Percentiles rank a stretch among this genome's conserved stretches.
phyloP scores from a whole-genome alignment of 345 rosid species.

The Nephelium lappaceum region DNA sequence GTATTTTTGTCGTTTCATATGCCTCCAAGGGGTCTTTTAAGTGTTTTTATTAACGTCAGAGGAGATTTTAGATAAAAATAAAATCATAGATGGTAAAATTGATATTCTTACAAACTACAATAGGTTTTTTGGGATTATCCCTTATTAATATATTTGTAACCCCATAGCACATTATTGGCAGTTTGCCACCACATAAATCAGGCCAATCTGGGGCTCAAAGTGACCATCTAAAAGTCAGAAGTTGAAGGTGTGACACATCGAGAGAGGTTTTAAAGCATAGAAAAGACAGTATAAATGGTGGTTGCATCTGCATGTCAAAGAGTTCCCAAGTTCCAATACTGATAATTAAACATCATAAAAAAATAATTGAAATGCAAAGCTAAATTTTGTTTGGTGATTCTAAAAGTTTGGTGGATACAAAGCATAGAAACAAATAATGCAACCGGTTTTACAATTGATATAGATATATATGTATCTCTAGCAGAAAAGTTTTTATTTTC shows the following conservation, averaged over 20 bases:
- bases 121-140: too few species aligned
- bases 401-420: not conserved
- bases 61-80: too few species aligned
- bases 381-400: not conserved
- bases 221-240: conserved; percentile 13
- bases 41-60: too few species aligned
- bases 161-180: too few species aligned
- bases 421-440: not conserved
- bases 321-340: not conserved
- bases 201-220: not conserved
- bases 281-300: not conserved
- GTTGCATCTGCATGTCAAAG: conserved; percentile 5
- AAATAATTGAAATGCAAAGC: not conserved
- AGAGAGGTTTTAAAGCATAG: not conserved
- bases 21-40: too few species aligned
- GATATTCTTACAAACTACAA: too few species aligned
- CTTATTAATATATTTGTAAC: too few species aligned
- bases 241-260: not conserved
- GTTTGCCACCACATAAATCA: too few species aligned
- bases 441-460: not conserved
- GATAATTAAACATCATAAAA: not conserved
- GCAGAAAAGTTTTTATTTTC: too few species aligned
- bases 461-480: not conserved
- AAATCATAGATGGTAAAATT: too few species aligned
- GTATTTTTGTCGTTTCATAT: too few species aligned